A percentile compares a stretch with the other conserved stretches of the same genome.
Evolutionary conservation across 2,329 filamentous ascomycete species (phyloP).

Genomic region (Xylariaceae sp.): DNA sequence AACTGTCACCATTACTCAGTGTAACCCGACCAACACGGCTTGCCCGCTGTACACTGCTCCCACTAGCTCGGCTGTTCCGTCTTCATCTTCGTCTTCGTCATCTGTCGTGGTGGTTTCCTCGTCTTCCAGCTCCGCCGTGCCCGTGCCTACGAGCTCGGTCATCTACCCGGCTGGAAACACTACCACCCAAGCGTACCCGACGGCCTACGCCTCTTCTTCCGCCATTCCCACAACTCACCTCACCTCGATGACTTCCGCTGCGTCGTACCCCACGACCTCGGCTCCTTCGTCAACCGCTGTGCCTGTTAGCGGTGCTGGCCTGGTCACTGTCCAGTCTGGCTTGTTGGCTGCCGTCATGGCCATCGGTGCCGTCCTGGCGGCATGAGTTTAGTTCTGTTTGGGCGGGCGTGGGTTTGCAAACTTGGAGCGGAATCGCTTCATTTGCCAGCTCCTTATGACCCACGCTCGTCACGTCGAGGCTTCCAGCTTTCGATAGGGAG

Average conservation of each 20-base stretch:
- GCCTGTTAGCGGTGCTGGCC: conserved; percentile 16
- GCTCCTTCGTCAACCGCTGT: conserved; percentile 8
- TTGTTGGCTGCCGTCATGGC: conserved; percentile 23
- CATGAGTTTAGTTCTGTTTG: conserved; percentile 9
- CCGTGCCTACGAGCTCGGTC: conserved; percentile 10
- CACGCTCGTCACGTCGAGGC: no score
- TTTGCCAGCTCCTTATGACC: no score
- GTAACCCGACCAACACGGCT: conserved; percentile 23
- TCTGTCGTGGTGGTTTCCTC: conserved; percentile 7
- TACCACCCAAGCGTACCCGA: conserved; percentile 15
- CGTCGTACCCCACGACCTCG: conserved; percentile 6
- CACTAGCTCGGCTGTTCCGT: conserved; percentile 11
- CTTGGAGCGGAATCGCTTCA: no score
- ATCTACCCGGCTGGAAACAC: conserved; percentile 21
- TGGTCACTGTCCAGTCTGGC: conserved; percentile 20
- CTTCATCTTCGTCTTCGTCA: conserved; percentile 12
- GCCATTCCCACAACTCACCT: conserved; percentile 11
- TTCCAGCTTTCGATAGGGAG: no score
- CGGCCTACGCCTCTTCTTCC: conserved; percentile 20
- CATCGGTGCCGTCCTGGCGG: conserved; percentile 22
- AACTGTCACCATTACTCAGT: conserved; percentile 26
- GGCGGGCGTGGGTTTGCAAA: no score
- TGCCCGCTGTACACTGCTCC: conserved; percentile 26
- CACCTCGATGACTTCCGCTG: conserved; percentile 2
- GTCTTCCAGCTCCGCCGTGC: conserved; percentile 11